phyloP scores from a whole-genome alignment of 352 stramenopile genomes.

The Pythium aquatile region DNA sequence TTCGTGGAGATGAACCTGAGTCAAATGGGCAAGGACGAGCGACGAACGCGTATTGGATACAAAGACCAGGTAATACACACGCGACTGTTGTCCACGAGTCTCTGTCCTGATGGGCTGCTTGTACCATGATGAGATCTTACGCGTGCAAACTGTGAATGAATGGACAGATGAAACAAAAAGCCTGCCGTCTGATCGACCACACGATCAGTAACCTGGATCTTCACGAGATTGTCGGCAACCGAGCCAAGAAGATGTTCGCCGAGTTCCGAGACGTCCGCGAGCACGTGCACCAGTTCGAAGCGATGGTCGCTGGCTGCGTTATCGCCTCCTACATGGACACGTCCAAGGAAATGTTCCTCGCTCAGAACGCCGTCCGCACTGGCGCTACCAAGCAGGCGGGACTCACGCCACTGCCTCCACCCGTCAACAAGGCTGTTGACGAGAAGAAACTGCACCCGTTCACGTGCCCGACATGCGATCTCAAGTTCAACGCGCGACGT shows the following conservation, averaged over 20 bases:
- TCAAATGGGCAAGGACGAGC: slow-evolving; percentile 96
- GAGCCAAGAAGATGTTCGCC: slow-evolving; percentile 95
- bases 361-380: slow-evolving; percentile 75
- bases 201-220: slow-evolving; percentile 94
- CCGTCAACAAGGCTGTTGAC: slow-evolving; percentile 77
- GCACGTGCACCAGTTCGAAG: slow-evolving; percentile 94
- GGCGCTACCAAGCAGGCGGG: slow-evolving; percentile 54
- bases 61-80: slow-evolving; percentile 89
- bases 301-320: slow-evolving; percentile 86
- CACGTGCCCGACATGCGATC: slow-evolving; percentile 69
- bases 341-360: slow-evolving; percentile 84
- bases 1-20: slow-evolving; percentile 97
- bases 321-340: slow-evolving; percentile 87
- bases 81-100: slow-evolving; percentile 3
- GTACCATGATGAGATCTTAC: slow-evolving; percentile 2
- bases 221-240: slow-evolving; percentile 93
- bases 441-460: slow-evolving; percentile 89
- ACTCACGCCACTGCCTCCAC: slow-evolving; percentile 43
- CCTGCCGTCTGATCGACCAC: slow-evolving; percentile 86
- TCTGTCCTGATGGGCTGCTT: slow-evolving; percentile 8
- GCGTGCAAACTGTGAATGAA: background rate
- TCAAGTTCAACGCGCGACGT: slow-evolving; percentile 85
- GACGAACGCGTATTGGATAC: slow-evolving; percentile 94
- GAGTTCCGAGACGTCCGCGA: slow-evolving; percentile 96
- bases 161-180: slow-evolving; percentile 92